Base-by-base conservation (phyloP, 805 yeast genomes). In the Teunomyces funiuensis region DNA sequence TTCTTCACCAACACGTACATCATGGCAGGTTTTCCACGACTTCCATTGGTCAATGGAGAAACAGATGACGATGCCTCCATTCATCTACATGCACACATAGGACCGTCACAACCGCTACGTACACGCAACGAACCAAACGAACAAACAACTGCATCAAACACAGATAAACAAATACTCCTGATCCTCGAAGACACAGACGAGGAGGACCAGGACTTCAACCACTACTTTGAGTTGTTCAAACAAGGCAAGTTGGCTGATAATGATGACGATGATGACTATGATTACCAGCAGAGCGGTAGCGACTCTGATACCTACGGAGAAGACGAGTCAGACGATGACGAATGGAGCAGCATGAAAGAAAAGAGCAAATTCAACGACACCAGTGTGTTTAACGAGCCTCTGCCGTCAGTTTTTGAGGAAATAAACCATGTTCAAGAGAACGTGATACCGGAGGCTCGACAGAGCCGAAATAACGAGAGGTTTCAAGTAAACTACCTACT, bases 51-150 rank as follows among this genome's bases (percentile, higher is more conserved):
- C 3, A 53, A 58, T 25, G 73, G 72, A 1, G 72, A 65, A 36
- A 65, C 71, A 2, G 74, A 67, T 40, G 74, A 70, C 27, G 73
- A 68, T 30, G 66, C 64, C 1, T 69, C 75, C 16, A 63, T 69
- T 27, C 75, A 70, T 49, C 50, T 67, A 19, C 55, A 64, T 43
- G 54, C 60, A 26, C 55, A 51, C 6, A 65, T 70, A 3, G 73
- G 73, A 1, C 71, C 69, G 2, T 60, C 73, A 1, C 50, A 52
- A 10, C 74, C 75, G 1, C 49, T 69, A 15, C 51, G 54, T 9
- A 37, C 26, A 14, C 20, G 15, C 11, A 13, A 23, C 13, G 37
- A 23, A 23, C 9, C 25, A 11, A 14, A 20, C 15, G 34, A 31
- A 31, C 9, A 23, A 31, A n/a, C n/a, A 7, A n/a, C n/a, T 3